These are phyloP conservation scores for Teratosphaeria gauchensis DNA, from an alignment of 2,329 filamentous ascomycete species.

Conservation along the genomic window DNA sequence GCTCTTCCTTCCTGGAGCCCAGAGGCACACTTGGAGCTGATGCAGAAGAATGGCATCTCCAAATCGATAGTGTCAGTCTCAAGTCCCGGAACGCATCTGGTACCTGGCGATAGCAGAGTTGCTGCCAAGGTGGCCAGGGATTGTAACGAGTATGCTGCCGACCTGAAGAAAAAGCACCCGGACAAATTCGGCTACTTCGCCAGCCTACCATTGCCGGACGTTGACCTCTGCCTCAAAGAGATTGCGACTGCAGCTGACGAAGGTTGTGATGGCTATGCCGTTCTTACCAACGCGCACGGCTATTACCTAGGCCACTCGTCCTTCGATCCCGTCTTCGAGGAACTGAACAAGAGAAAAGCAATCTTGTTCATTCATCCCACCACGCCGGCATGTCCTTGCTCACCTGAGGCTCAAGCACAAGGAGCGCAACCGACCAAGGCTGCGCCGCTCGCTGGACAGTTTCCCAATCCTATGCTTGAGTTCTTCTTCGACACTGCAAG, in stretches of 20 bases:
- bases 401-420: conserved; percentile 8
- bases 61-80: conserved; percentile 48
- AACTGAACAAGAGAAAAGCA: conserved; percentile 37
- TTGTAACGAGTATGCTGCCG: conserved; percentile 33
- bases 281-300: conserved; percentile 46
- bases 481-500: conserved; percentile 47
- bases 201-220: conserved; percentile 43
- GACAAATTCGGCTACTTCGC: conserved; percentile 45
- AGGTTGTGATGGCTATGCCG: conserved; percentile 42
- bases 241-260: conserved; percentile 35
- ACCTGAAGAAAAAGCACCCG: conserved; percentile 28
- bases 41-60: conserved; percentile 40
- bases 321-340: conserved; percentile 40
- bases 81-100: conserved; percentile 43
- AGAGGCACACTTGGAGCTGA: conserved; percentile 40
- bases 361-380: conserved; percentile 49
- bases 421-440: conserved; percentile 21
- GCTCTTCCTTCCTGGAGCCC: conserved; percentile 33
- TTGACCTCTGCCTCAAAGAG: conserved; percentile 38
- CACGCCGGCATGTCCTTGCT: conserved; percentile 33
- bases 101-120: conserved; percentile 28
- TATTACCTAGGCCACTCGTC: conserved; percentile 41
- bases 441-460: conserved; percentile 27
- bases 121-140: conserved; percentile 31
- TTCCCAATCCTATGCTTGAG: conserved; percentile 39